A percentile compares a stretch with the other conserved stretches of the same genome.
Conservation (phyloP, 2,329 filamentous ascomycete species). For the Neofusicoccum parvum region DNA sequence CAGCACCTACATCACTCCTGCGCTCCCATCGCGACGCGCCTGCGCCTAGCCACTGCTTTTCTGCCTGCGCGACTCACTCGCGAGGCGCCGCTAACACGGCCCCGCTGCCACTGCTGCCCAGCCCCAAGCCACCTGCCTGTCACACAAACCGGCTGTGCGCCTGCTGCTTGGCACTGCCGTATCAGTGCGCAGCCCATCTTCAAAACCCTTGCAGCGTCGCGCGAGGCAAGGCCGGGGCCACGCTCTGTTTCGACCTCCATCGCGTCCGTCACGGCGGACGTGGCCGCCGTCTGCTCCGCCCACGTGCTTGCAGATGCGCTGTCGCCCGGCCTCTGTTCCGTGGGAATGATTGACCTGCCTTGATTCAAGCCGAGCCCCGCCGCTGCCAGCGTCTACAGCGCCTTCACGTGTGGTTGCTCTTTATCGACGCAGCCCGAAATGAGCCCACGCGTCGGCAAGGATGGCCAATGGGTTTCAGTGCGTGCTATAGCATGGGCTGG, state of each 20-base stretch:
- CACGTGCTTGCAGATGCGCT: not conserved
- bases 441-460: slow-evolving; percentile 15
- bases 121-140: not conserved
- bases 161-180: slow-evolving; percentile 5
- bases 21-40: slow-evolving; percentile 11
- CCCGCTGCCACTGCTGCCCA: not conserved
- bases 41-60: not conserved
- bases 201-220: slow-evolving; percentile 19
- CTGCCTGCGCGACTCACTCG: not conserved
- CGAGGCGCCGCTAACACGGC: slow-evolving; percentile 4
- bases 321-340: not conserved
- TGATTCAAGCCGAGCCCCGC: not conserved
- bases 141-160: not conserved
- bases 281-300: not conserved
- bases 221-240: slow-evolving; percentile 12
- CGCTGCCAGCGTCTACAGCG: not conserved
- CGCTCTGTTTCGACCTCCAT: slow-evolving; percentile 18
- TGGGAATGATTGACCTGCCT: slow-evolving; percentile 3
- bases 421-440: slow-evolving; percentile 7
- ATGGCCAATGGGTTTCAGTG: slow-evolving; percentile 9
- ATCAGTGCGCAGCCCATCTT: slow-evolving; percentile 15
- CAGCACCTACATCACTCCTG: slow-evolving; percentile 9
- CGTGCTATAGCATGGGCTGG: slow-evolving; percentile 11
- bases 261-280: not conserved
- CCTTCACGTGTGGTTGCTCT: slow-evolving; percentile 1